Evolutionary conservation across 2,329 filamentous ascomycete species (phyloP), one percentile per base, ranked within the genome.

Genomic region (Colletotrichum incanum): DNA sequence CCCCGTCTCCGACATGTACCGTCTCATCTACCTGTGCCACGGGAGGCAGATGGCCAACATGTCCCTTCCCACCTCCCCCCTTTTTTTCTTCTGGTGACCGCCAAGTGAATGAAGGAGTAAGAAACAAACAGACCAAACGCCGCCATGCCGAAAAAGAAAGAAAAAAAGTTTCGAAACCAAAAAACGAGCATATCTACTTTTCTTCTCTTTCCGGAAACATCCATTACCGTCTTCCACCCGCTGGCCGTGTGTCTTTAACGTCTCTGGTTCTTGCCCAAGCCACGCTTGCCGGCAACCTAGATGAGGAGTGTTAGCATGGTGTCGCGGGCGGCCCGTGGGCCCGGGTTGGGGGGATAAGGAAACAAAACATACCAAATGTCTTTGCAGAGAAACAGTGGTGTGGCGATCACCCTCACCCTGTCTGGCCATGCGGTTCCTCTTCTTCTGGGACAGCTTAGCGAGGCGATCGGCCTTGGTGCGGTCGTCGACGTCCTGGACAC

Each of bases 321-420:
- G 54, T 56, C 34, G n/a, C 12, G 20, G 34, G 34, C 11, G 6
- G 20, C 18, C 31, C 31, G 16, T 1, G 11, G 9, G 11, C 5
- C 31, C n/a, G n/a, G n/a, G 16, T 2, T 9, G 5, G 50, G 16
- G 12, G 45, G 11, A 16, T 16, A 65, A 3, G 43, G 43, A 70
- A 55, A 56, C 1, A 26, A 74, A 76, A 89, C 92, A 83, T 89
- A 97, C 93, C 90, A 99, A 88, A 86, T 98, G 96, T 86, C 97
- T 99, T 74, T 92, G 90, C 83, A 97, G 85, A 65, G 93, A 89
- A 47, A 93, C 93, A 67, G 92, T 92, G 74, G 91, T 91, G 85
- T 98, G 96, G 81, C 97, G 91, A 88, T 99, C 96, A 74, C 93
- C 95, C 87, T 99, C 96, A 88, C 96, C 96, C 88, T 97, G 94